Evolutionary conservation across 2,329 filamentous ascomycete genomes (phyloP), one percentile per base, ranked within the genome.

Genomic region (Exophiala mesophila): DNA sequence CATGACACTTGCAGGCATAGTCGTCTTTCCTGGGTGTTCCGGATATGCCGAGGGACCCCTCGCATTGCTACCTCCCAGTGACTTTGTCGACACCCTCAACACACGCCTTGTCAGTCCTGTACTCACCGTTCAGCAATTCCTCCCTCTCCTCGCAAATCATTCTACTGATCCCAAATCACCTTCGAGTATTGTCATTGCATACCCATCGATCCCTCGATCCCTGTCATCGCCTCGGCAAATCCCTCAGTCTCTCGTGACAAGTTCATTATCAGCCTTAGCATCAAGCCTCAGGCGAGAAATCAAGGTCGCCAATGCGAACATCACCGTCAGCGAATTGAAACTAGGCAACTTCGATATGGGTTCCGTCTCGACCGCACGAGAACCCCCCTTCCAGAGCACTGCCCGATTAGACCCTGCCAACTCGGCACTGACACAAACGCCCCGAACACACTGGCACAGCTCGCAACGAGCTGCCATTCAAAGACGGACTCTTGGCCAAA

Each of bases 101-200:
- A 90, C 88, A 12, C 89, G 94, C 58, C 77, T 98, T 9, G 76
- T 97, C 41, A 85, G 88, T 44, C 90, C 90, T 1, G 88, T 97
- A 53, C 77, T 94, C 39, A 88, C 85, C 4, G 82, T 89, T 28
- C 89, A 96, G 66, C 78, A 86, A 39, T 92, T 97, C 67, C 73
- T 97, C n/a, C 85, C 85, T 0, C 78, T 89, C 20, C 73, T 89
- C 39, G 84, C 56, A 8, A 73, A 79, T 39, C 74, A 83, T 39
- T 72, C 67, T 59, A 74, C 69, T 36, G 71, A 69, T 38, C 69
- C 64, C 58, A 39, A 48, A 59, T 44, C 52, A 45, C 51, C 49
- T 44, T 56, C 42, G 35, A 64, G 65, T 12, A 63, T 71, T 43
- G 50, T 70, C 23, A 57, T 70, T 35, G 59, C 65, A 38, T 69